A percentile compares a stretch with the other conserved stretches of the same genome.
Evolutionary conservation across 108 stramenopile genomes (phyloP).

Genomic region (Nitzschia sp.): DNA sequence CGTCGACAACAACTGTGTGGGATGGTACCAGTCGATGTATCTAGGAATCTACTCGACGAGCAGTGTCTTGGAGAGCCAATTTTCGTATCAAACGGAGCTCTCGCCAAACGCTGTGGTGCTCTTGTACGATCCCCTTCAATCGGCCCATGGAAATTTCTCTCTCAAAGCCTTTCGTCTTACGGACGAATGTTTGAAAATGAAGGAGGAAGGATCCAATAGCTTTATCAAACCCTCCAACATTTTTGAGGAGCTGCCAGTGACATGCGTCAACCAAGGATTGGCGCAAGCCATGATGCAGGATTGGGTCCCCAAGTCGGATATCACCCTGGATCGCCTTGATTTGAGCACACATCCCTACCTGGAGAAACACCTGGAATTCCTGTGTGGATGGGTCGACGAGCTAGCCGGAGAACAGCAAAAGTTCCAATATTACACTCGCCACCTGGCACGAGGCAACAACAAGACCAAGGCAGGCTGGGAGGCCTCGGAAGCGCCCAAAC

Average conservation of each 20-base stretch:
- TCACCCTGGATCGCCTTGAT: slow-evolving; percentile 87
- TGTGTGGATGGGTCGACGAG: slow-evolving; percentile 96
- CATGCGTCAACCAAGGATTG: slow-evolving; percentile 86
- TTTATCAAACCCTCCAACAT: slow-evolving; percentile 85
- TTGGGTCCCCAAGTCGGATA: slow-evolving; percentile 52
- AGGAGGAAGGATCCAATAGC: slow-evolving; percentile 57
- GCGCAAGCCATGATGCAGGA: slow-evolving; percentile 85
- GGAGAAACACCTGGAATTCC: slow-evolving; percentile 94
- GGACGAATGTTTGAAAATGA: slow-evolving; percentile 81
- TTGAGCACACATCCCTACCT: slow-evolving; percentile 93
- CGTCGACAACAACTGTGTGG: slow-evolving; percentile 98
- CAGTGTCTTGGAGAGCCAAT: slow-evolving; percentile 89
- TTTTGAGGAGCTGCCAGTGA: slow-evolving; percentile 93
- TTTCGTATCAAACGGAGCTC: slow-evolving; percentile 93
- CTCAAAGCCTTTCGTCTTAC: slow-evolving; percentile 94
- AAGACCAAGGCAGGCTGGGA: slow-evolving; percentile 57
- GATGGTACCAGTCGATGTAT: slow-evolving; percentile 99
- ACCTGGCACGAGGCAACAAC: slow-evolving; percentile 55
- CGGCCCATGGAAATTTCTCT: slow-evolving; percentile 84
- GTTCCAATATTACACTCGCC: slow-evolving; percentile 83
- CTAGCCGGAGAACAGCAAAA: slow-evolving; percentile 88
- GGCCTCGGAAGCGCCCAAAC: slow-evolving; percentile 72
- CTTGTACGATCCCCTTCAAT: slow-evolving; percentile 96
- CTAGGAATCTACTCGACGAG: slow-evolving; percentile 93
- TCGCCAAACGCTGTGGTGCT: slow-evolving; percentile 94